Conservation (phyloP, 108 stramenopile genomes). For the Pseudonitzschia multistriata region DNA sequence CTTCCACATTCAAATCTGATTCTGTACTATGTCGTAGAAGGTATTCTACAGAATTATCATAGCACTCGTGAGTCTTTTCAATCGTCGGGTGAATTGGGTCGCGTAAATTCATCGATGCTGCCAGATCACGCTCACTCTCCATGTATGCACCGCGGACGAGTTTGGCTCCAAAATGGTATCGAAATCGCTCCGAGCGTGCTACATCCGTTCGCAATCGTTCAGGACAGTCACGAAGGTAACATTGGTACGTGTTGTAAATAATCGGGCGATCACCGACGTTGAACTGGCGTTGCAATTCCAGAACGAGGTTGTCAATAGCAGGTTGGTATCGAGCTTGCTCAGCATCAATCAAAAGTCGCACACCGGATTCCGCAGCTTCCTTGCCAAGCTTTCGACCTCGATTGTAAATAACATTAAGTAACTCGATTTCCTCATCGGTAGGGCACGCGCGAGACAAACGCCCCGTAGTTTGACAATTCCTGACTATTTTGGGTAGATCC, state of each 20-base stretch:
- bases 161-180: constrained; percentile 89
- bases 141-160: constrained; percentile 99
- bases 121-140: constrained; percentile 84
- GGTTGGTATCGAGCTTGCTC: constrained; percentile 96
- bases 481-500: constrained; percentile 52
- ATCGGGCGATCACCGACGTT: constrained; percentile 61
- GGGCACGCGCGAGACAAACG: constrained; percentile 71
- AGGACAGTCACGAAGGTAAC: constrained; percentile 87
- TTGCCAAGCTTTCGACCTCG: constrained; percentile 71
- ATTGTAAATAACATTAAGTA: constrained; percentile 66
- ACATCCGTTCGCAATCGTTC: constrained; percentile 76
- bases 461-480: constrained; percentile 58
- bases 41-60: constrained; percentile 76
- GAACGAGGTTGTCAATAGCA: constrained; percentile 81
- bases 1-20: constrained; percentile 45
- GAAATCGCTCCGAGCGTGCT: constrained; percentile 72
- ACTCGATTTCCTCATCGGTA: constrained; percentile 80
- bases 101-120: constrained; percentile 46
- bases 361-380: constrained; percentile 57
- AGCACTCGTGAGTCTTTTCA: constrained; percentile 87
- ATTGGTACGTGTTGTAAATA: constrained; percentile 93
- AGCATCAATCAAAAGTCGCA: constrained; percentile 94
- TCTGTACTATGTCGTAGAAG: constrained; percentile 45
- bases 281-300: constrained; percentile 64
- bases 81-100: constrained; percentile 81